Evolutionary conservation across 1,139 yeast genomes (phyloP).

Genomic region (Saccharomyces hybrid): DNA sequence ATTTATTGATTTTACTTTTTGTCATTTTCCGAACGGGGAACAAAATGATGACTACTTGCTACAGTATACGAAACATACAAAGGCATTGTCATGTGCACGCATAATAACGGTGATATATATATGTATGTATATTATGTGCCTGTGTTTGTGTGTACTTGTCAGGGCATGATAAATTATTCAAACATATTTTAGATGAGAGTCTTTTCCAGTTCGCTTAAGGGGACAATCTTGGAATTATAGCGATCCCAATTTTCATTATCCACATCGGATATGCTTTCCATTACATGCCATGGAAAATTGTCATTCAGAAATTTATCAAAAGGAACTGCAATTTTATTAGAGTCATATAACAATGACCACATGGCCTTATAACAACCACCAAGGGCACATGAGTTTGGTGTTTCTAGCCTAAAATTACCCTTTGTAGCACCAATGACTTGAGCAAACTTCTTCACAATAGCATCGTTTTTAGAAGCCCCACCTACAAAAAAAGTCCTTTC

Average conservation of each 20-base stretch:
- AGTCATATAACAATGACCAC: conserved; percentile 43
- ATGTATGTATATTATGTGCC: background rate
- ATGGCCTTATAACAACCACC: conserved; percentile 91
- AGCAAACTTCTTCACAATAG: conserved; percentile 63
- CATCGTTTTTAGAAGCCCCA: conserved; percentile 68
- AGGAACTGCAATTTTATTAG: conserved; percentile 12
- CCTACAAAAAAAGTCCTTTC: conserved; percentile 75
- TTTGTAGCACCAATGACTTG: conserved; percentile 54
- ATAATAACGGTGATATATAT: background rate
- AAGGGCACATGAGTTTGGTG: conserved; percentile 85
- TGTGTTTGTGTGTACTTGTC: background rate
- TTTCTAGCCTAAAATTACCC: conserved; percentile 66
- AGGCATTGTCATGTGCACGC: background rate
- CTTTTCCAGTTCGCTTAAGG: conserved; percentile 30
- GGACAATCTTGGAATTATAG: conserved; percentile 29
- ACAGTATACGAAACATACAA: background rate
- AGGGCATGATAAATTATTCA: background rate
- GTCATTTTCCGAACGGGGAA: background rate
- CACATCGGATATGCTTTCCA: conserved; percentile 35
- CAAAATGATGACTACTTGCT: background rate
- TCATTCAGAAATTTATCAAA: conserved; percentile 38
- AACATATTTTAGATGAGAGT: conserved; percentile 5
- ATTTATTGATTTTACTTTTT: background rate
- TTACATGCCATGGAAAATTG: conserved; percentile 41
- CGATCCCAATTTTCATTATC: conserved; percentile 29